These are phyloP conservation scores for Aspergillus coremiiformis DNA, from an alignment of 495 filamentous ascomycete genomes.

Conservation along the genomic window DNA sequence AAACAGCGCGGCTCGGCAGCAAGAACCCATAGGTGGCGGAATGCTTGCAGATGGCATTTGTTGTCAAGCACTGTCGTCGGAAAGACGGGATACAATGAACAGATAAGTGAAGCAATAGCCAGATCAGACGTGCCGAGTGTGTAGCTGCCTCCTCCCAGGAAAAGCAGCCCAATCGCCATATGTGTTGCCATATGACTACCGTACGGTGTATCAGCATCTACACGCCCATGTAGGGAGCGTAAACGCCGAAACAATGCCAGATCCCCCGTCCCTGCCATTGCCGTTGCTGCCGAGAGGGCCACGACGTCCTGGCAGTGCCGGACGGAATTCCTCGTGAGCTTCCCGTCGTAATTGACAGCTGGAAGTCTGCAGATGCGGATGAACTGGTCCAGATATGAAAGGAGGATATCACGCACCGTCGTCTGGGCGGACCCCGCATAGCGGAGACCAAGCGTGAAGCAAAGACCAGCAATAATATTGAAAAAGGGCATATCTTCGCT, in stretches of 20 bases:
- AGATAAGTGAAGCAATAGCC: slow-evolving; percentile 76
- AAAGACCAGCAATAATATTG: slow-evolving; percentile 84
- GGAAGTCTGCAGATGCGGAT: slow-evolving; percentile 67
- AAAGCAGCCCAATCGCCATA: slow-evolving; percentile 84
- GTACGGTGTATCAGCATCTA: slow-evolving; percentile 76
- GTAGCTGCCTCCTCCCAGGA: slow-evolving; percentile 83
- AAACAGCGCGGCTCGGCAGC: slow-evolving; percentile 86
- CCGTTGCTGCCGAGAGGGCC: slow-evolving; percentile 70
- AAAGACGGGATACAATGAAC: slow-evolving; percentile 91
- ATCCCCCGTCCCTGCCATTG: slow-evolving; percentile 96
- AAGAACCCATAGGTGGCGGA: slow-evolving; percentile 95
- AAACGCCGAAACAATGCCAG: slow-evolving; percentile 81
- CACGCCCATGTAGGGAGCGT: slow-evolving; percentile 79
- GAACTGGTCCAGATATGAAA: slow-evolving; percentile 81
- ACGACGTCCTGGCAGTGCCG: slow-evolving; percentile 85
- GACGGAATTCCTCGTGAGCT: slow-evolving; percentile 70
- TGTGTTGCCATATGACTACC: slow-evolving; percentile 91
- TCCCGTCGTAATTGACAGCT: slow-evolving; percentile 67
- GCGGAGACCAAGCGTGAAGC: slow-evolving; percentile 74
- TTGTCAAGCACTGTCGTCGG: slow-evolving; percentile 86
- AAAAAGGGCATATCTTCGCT: slow-evolving; percentile 85
- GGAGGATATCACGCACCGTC: slow-evolving; percentile 67
- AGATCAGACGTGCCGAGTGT: slow-evolving; percentile 87
- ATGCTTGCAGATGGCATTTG: slow-evolving; percentile 88
- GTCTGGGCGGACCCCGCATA: slow-evolving; percentile 76